phyloP scores from a whole-genome alignment of 495 filamentous ascomycete species.

The Pseudomonodictys pantanalensis region DNA sequence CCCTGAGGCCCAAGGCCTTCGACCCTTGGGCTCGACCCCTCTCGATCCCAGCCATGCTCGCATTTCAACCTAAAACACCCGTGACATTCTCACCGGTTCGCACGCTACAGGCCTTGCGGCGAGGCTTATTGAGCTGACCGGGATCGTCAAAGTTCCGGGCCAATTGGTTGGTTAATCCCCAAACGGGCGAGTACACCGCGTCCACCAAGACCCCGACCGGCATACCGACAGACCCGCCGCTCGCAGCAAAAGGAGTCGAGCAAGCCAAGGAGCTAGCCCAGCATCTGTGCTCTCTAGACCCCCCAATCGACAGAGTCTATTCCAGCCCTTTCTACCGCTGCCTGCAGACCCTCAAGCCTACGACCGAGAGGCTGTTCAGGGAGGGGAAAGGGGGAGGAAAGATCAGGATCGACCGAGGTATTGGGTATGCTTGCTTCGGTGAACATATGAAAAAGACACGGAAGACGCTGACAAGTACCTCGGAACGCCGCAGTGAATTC shows the following conservation, averaged over 20 bases:
- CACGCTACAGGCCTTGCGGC: not conserved
- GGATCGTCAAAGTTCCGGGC: conserved; percentile 70
- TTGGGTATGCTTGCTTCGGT: conserved; percentile 53
- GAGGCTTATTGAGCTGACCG: conserved; percentile 23
- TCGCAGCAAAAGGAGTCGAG: conserved; percentile 78
- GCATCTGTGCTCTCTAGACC: conserved; percentile 58
- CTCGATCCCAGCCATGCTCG: not conserved
- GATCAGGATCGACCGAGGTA: conserved; percentile 69
- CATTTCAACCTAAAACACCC: not conserved
- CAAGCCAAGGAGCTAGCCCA: conserved; percentile 77
- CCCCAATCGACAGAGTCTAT: conserved; percentile 74
- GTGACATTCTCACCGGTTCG: not conserved
- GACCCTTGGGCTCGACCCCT: not conserved
- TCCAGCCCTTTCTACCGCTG: conserved; percentile 88
- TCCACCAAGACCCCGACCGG: conserved; percentile 69
- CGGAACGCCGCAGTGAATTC: conserved; percentile 66
- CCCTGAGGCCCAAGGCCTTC: not conserved
- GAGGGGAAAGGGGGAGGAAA: conserved; percentile 34
- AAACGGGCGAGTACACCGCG: conserved; percentile 67
- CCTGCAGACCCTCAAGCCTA: conserved; percentile 78
- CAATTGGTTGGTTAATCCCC: conserved; percentile 78
- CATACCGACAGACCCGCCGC: conserved; percentile 79
- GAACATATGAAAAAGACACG: not conserved
- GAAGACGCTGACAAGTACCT: not conserved
- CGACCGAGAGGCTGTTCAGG: conserved; percentile 54